Base-by-base conservation (phyloP, 2,329 filamentous ascomycete genomes). In the Cladophialophora carrionii region DNA sequence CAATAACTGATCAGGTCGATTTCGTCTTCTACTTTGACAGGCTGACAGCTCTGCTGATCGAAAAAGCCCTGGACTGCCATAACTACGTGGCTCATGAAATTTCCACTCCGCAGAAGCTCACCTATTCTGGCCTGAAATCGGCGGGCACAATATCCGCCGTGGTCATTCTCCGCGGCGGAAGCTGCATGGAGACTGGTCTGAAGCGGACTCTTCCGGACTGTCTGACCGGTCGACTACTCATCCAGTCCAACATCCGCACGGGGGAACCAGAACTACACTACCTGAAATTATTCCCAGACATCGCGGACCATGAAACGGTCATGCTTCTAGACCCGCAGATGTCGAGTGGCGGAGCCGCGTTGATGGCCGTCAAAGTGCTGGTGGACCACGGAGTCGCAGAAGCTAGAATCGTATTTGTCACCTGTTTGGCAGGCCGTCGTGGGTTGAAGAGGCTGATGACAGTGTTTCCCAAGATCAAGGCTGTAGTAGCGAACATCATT, bases 11-110 rank as follows among this genome's bases (percentile, higher is more conserved):
- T 6, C 85, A 91, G 49, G 94, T 96, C 74, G 93, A 98, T 72
- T 98, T 97, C 75, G 91, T 96, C 68, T 98, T 98, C 78, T 98
- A 98, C 78, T 97, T 98, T 76, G 92, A 99, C 77, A 87, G 95
- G 43, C 82, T 98, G 43, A 87, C 91, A 1, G 87, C 90, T n/a
- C 82, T 97, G 59, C 82, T 98, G 29, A 86, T 98, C 54, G 94
- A 98, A 77, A 84, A 79, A 74, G 90, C 90, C 1, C 82, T 94
- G 68, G 91, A 94, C 74, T 90, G 90, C 72, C 85, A 91, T 63
- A 83, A 85, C 17, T 97, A 94, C 76, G 78, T 83, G 22, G 83
- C 85, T 17, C 77, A 79, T 14, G 81, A 81, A 12, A 84, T 97
- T 59, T 80, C 85, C 49, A 98, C 94, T 0, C 89, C 94, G 0